Conservation (phyloP, 768 basidiomycete species). For the Hypsizygus marmoreus region DNA sequence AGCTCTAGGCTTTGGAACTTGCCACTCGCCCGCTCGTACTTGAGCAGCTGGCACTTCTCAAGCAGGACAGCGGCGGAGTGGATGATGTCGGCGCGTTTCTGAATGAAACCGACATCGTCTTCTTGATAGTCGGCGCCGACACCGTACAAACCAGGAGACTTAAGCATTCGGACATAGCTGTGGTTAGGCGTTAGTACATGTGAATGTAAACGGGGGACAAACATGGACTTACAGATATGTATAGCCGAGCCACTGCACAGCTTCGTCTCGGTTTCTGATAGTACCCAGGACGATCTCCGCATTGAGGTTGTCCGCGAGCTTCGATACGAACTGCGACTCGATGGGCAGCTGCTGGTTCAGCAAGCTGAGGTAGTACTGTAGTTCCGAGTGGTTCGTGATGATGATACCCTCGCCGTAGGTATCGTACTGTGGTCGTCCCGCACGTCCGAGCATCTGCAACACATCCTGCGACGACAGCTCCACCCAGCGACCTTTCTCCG, state of each 20-base stretch:
- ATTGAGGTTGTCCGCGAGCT: constrained; percentile 93
- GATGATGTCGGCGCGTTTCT: constrained; percentile 92
- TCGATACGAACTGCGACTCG: constrained; percentile 91
- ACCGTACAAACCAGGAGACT: constrained; percentile 83
- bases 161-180: constrained; percentile 95
- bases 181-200: constrained; percentile 9
- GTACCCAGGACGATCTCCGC: constrained; percentile 97
- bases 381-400: constrained; percentile 95
- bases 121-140: constrained; percentile 91
- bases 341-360: constrained; percentile 98
- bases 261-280: constrained; percentile 93
- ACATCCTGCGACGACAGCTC: constrained; percentile 96
- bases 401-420: constrained; percentile 97
- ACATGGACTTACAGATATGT: constrained; percentile 77
- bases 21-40: constrained; percentile 88
- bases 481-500: constrained; percentile 97
- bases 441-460: constrained; percentile 97
- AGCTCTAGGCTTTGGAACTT: constrained; percentile 92
- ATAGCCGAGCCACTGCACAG: constrained; percentile 96
- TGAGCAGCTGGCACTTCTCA: constrained; percentile 92
- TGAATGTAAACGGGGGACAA: constrained; percentile 9
- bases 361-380: constrained; percentile 95
- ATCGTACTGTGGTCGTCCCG: constrained; percentile 96
- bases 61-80: constrained; percentile 92
- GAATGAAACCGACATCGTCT: constrained; percentile 78